phyloP scores from a whole-genome alignment of 192 early-diverging fungal genomes.

The Funneliformis mosseae region DNA sequence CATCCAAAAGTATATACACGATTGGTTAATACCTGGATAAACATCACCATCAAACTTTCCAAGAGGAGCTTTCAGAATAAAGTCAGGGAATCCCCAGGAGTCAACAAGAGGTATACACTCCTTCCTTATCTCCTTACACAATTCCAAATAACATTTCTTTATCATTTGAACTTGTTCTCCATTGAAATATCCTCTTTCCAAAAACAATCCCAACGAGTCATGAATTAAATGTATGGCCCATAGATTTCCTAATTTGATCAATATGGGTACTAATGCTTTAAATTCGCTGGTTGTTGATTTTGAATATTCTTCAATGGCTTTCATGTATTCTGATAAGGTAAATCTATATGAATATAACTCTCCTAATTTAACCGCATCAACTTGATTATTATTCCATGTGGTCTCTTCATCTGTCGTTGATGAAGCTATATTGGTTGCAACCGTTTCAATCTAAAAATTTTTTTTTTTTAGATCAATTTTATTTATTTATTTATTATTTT shows the following conservation, averaged over 20 bases:
- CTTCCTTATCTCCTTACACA: conserved; percentile 49
- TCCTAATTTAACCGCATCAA: conserved; percentile 39
- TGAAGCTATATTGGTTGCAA: conserved; percentile 29
- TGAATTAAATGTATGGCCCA: conserved; percentile 49
- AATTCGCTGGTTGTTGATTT: conserved; percentile 29
- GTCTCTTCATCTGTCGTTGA: conserved; percentile 31
- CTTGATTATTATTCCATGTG: conserved; percentile 44
- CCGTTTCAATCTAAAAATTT: not conserved
- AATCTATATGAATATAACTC: conserved; percentile 45
- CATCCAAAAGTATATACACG: no score
- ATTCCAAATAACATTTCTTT: conserved; percentile 44
- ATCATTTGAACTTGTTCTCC: conserved; percentile 46
- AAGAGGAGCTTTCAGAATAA: conserved; percentile 60
- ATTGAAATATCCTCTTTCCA: conserved; percentile 55
- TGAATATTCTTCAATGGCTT: conserved; percentile 37
- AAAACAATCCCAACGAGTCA: conserved; percentile 46
- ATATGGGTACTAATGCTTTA: conserved; percentile 39
- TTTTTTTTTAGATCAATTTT: no score
- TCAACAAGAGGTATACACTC: conserved; percentile 57
- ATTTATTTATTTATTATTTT: no score
- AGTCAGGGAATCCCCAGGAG: conserved; percentile 59
- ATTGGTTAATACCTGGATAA: conserved; percentile 46
- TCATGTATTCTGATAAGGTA: conserved; percentile 37
- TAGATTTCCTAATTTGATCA: conserved; percentile 47
- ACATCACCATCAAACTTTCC: conserved; percentile 62